Conservation (phyloP, 192 early-diverging fungal species). For the Entrophospora sp. region DNA sequence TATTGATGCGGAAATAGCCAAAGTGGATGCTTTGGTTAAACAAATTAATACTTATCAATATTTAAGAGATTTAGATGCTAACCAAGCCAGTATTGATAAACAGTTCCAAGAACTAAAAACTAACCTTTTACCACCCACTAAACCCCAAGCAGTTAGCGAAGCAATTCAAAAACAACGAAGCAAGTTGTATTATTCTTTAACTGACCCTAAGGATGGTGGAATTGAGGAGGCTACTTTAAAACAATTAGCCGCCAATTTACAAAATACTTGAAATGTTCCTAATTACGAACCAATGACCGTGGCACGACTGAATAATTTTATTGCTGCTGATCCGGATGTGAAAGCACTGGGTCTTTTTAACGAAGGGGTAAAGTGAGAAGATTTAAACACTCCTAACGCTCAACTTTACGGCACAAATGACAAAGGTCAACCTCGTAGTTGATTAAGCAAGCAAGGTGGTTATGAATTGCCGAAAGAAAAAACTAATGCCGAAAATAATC, state of each 20-base stretch:
- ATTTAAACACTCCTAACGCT: neutral
- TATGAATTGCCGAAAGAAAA: constrained; percentile 1
- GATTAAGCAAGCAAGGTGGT: neutral
- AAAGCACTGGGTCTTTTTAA: neutral
- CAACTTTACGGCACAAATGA: neutral
- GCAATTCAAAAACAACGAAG: neutral
- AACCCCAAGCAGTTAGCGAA: neutral
- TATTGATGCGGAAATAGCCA: neutral
- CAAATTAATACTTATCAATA: constrained; percentile 2
- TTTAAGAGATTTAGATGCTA: constrained; percentile 7
- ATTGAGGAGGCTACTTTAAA: neutral
- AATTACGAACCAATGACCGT: constrained; percentile 3
- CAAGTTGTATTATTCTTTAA: neutral
- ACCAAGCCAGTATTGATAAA: neutral
- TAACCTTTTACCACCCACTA: neutral
- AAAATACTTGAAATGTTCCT: neutral
- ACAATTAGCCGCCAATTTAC: neutral
- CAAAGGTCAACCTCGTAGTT: neutral
- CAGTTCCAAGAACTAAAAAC: neutral
- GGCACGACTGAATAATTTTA: neutral
- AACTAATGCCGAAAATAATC: neutral
- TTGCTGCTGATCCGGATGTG: neutral
- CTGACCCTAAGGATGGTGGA: neutral
- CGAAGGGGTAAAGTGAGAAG: neutral
- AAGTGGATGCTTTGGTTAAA: neutral